These are phyloP conservation scores for Talaromyces piceae DNA, from an alignment of 2,329 filamentous ascomycete species.

Conservation along the genomic window DNA sequence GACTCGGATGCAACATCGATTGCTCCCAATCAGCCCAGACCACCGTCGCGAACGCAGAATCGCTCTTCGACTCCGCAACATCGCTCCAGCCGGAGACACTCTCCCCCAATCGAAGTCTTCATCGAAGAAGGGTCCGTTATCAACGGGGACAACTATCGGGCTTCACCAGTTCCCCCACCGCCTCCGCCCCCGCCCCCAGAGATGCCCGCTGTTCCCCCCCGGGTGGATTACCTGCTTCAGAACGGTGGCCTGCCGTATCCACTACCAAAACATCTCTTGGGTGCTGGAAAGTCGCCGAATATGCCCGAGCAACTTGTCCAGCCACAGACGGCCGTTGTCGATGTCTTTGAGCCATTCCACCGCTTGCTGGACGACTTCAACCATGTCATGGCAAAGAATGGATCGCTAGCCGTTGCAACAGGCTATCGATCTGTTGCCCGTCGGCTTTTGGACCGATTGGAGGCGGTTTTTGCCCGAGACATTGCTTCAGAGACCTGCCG, in stretches of 20 bases:
- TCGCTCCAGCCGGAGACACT: constrained; percentile 11
- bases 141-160: constrained; percentile 14
- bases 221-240: constrained; percentile 86
- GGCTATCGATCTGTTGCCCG: constrained; percentile 93
- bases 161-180: constrained; percentile 41
- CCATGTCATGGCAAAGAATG: constrained; percentile 70
- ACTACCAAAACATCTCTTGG: constrained; percentile 65
- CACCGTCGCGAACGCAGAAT: constrained; percentile 28
- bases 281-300: constrained; percentile 46
- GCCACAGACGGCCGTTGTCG: constrained; percentile 60
- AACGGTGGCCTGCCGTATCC: constrained; percentile 71
- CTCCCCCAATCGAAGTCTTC: constrained; percentile 30
- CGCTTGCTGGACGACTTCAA: constrained; percentile 80
- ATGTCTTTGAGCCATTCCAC: constrained; percentile 75
- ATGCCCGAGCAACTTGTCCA: constrained; percentile 52
- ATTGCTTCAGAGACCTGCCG: constrained; percentile 78
- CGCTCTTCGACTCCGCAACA: constrained; percentile 17
- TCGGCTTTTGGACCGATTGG: constrained; percentile 77
- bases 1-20: constrained; percentile 42
- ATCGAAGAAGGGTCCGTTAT: constrained; percentile 27
- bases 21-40: constrained; percentile 36
- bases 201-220: constrained; percentile 59
- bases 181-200: constrained; percentile 71
- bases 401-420: constrained; percentile 88
- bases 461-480: constrained; percentile 90